Base-by-base conservation (phyloP, 2,329 filamentous ascomycete species). In the Coniochaeta sp. region DNA sequence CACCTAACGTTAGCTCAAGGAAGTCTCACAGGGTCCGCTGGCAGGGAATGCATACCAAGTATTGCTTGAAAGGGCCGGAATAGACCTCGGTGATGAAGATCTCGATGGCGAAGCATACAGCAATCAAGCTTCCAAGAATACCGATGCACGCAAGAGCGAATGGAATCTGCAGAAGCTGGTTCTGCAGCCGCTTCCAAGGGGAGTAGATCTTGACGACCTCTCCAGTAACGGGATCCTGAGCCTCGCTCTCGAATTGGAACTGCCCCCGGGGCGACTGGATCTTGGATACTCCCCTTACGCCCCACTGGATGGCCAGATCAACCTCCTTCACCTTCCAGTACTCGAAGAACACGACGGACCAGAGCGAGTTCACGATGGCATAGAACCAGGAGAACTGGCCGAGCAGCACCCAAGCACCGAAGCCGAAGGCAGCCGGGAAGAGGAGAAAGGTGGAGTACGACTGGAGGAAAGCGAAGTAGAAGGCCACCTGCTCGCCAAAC, bases 11-110 rank as follows among this genome's bases (percentile, higher is more conserved):
- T 9, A 48, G 28, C 28, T 28, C 20, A 4, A 31, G n/a, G 26
- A 18, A 20, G 10, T 5, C 8, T 28, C 12, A n/a, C n/a, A 2
- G 26, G n/a, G 4, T 10, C n/a, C 6, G 13, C 6, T 13, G 7
- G 9, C n/a, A 2, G 5, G 27, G 27, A 1, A 6, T 51, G 68
- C 83, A 67, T 67, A 91, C 90, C 59, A 99, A 67, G 54, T 95
- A 85, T 18, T 81, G 79, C 71, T 97, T 95, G 57, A 95, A 83
- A 0, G 91, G 90, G 0, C 94, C 94, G 54, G 85, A 81, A 67
- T 99, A 97, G 14, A 97, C 84, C 68, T 99, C 91, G 0, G 88
- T 91, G 59, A 99, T 89, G 71, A 97, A 96, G 28, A 97, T 89
- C 65, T 99, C 94, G 55, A 96, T 89, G 7, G 85, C 88, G 67